These are phyloP conservation scores for Sporothrix brunneoviolacea DNA, from an alignment of 2,329 filamentous ascomycete genomes.

Conservation along the genomic window DNA sequence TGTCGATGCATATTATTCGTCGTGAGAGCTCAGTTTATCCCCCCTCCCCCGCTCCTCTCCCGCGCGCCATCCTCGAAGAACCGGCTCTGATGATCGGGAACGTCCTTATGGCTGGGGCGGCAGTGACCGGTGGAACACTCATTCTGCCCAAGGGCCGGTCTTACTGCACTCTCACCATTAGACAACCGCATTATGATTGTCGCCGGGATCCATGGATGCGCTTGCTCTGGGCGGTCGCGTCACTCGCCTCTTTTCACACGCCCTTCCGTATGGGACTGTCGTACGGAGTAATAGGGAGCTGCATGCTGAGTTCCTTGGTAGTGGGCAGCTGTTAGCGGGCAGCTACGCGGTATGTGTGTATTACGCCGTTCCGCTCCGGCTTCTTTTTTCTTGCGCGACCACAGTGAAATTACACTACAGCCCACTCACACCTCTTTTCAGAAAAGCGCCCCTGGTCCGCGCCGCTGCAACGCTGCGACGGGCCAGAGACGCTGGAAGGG, in stretches of 20 bases:
- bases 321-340: not conserved
- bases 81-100: too few relatives aligned
- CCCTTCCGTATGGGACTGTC: not conserved
- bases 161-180: not conserved
- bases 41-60: too few relatives aligned
- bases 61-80: too few relatives aligned
- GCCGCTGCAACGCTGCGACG: not conserved
- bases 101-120: too few relatives aligned
- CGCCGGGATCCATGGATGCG: slow-evolving; percentile 1
- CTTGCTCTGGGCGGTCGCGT: slow-evolving; percentile 1
- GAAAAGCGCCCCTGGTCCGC: not conserved
- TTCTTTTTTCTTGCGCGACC: slow-evolving; percentile 1
- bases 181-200: not conserved
- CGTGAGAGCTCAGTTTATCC: too few relatives aligned
- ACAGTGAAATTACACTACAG: slow-evolving; percentile 1
- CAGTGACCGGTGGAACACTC: too few relatives aligned
- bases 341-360: too few relatives aligned
- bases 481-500: too few relatives aligned
- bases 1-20: too few relatives aligned
- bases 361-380: not conserved
- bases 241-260: not conserved
- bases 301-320: not conserved
- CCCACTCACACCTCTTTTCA: not conserved
- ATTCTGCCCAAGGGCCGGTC: too few relatives aligned
- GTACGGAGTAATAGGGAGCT: too few relatives aligned